Evolutionary conservation across 1,284 basidiomycete species (phyloP).

Genomic region (Golubevia pallescens): DNA sequence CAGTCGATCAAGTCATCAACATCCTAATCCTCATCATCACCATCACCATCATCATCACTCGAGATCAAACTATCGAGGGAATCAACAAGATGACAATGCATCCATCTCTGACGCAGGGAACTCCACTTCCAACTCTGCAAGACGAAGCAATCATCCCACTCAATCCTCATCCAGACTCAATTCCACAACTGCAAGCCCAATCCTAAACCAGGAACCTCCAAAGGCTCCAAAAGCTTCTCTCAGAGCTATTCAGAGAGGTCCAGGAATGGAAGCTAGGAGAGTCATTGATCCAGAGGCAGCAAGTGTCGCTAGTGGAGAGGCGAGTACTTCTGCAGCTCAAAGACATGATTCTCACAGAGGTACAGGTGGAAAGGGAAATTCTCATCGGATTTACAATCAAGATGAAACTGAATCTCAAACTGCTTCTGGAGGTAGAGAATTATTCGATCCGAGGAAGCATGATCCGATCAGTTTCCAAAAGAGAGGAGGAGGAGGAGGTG

Average conservation of each 20-base stretch:
- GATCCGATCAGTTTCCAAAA: constrained; percentile 77
- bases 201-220: neutral
- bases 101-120: neutral
- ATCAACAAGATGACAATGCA: neutral
- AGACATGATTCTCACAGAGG: neutral
- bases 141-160: neutral
- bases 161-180: neutral
- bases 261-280: neutral
- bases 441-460: constrained; percentile 83
- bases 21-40: too few species aligned
- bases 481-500: constrained; percentile 65
- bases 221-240: neutral
- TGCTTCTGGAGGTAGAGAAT: constrained; percentile 22
- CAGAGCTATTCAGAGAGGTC: neutral
- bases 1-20: too few species aligned
- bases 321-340: too few species aligned
- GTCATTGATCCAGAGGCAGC: neutral
- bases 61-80: neutral
- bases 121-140: neutral
- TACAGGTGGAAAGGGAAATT: neutral
- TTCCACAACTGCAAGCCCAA: neutral
- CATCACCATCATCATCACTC: neutral
- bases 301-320: neutral
- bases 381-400: too few species aligned
- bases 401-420: neutral